These are phyloP conservation scores for Neurospora sublineolata DNA, from an alignment of 495 filamentous ascomycete genomes.

Conservation along the genomic window DNA sequence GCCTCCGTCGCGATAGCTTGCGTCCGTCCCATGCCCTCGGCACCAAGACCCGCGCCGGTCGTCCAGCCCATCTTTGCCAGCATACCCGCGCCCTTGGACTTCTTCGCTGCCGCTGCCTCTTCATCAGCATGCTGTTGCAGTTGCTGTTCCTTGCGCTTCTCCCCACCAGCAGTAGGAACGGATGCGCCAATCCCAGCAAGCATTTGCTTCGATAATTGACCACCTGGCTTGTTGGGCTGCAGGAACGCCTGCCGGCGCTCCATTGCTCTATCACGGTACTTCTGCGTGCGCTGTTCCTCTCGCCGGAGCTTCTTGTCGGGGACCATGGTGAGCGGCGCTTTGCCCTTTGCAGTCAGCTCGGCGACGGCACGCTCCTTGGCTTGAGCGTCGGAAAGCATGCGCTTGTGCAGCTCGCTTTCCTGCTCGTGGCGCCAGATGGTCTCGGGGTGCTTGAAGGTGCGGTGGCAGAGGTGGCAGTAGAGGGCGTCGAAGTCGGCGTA, in stretches of 20 bases:
- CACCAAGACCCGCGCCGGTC: slow-evolving; percentile 68
- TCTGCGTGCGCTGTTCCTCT: slow-evolving; percentile 28
- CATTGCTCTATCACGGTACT: slow-evolving; percentile 73
- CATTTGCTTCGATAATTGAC: background rate
- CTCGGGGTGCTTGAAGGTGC: slow-evolving; percentile 56
- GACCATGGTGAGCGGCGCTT: slow-evolving; percentile 36
- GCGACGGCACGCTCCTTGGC: slow-evolving; percentile 44
- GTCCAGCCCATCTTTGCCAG: slow-evolving; percentile 89
- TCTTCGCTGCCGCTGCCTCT: slow-evolving; percentile 17
- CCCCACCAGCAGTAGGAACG: background rate
- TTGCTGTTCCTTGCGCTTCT: slow-evolving; percentile 20
- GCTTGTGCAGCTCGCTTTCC: slow-evolving; percentile 59
- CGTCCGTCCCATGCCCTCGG: slow-evolving; percentile 63
- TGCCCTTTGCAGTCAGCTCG: slow-evolving; percentile 46
- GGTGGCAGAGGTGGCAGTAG: slow-evolving; percentile 68
- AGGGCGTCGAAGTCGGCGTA: slow-evolving; percentile 60
- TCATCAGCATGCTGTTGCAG: background rate
- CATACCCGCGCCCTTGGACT: slow-evolving; percentile 75
- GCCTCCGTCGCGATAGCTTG: slow-evolving; percentile 67
- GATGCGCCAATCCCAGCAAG: background rate
- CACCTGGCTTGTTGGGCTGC: slow-evolving; percentile 40
- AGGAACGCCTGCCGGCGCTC: slow-evolving; percentile 69
- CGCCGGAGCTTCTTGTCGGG: slow-evolving; percentile 24
- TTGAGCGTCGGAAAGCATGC: slow-evolving; percentile 52
- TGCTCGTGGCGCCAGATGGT: slow-evolving; percentile 69